Evolutionary conservation across 805 yeast species (phyloP), one percentile per base, ranked within the genome.

Genomic region (Kodamaea fukazawae): DNA sequence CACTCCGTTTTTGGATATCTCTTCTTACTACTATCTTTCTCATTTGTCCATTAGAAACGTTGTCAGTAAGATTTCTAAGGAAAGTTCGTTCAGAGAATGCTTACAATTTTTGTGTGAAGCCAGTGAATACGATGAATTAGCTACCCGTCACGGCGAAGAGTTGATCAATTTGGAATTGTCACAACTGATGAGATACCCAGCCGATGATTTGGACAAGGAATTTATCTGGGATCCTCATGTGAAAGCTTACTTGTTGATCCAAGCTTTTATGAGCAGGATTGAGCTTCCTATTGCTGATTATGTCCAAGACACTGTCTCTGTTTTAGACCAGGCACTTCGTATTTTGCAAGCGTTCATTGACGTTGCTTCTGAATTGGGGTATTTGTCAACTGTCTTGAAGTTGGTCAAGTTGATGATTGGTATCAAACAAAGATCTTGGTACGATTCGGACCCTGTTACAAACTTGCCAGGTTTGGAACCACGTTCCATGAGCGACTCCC

Each of bases 221-320:
- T 73, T 75, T 45, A 81, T 87, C 61, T 87, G 93, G 82, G 95
- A 89, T 56, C 93, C 95, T 4, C 95, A 86, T 57, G 86, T 86
- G 48, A 86, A 86, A 57, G 79, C 88, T 2, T 86, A 73, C 50
- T 64, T 86, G 45, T 70, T 86, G 48, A 55, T 85, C 7, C 93
- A 86, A 56, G 90, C 91, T 0, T 82, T 73, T 50, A 77, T 86
- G 75, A 66, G 77, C 27, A 65, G 89, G 34, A 67, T 79, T 4
- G 93, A 86, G 43, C 67, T 93, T 34, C 99, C 98, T 2, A 86
- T 93, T 54, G 95, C 96, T 0, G 99, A 93, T 69, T 93, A 93
- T 57, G 72, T 84, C 7, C 98, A 91, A 57, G 99, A 93, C 61
- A 89, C 96, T 0, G 79, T 89, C 10, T 82, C 97, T 0, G 96